These are phyloP conservation scores for Aspergillus sp. DNA, from an alignment of 2,329 filamentous ascomycete species.

Conservation along the genomic window DNA sequence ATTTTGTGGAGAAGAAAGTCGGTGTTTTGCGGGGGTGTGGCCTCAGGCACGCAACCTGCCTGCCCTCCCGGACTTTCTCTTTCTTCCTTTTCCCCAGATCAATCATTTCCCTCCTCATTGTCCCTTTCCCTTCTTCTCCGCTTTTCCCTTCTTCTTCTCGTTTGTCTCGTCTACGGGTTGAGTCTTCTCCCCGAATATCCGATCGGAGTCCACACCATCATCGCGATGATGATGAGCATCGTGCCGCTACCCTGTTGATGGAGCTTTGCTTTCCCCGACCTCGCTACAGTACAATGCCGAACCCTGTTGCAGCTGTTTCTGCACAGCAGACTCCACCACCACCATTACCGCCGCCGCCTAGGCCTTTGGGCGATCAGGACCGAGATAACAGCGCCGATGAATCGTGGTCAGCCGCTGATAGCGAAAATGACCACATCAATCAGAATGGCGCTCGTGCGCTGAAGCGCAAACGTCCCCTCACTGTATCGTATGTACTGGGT, in stretches of 20 bases:
- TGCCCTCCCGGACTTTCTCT: neutral
- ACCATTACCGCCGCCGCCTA: slow-evolving; percentile 9
- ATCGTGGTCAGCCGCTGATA: slow-evolving; percentile 35
- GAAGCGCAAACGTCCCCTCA: slow-evolving; percentile 39
- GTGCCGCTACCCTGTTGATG: slow-evolving; percentile 6
- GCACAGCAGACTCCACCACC: slow-evolving; percentile 22
- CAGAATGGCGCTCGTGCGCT: slow-evolving; percentile 30
- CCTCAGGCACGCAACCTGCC: slow-evolving; percentile 9
- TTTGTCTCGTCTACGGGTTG: neutral
- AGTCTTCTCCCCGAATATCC: neutral
- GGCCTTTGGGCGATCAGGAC: slow-evolving; percentile 22
- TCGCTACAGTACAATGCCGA: slow-evolving; percentile 38
- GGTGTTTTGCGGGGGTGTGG: slow-evolving; percentile 7
- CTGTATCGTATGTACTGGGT: slow-evolving; percentile 35
- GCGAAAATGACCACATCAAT: slow-evolving; percentile 29
- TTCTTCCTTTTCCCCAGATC: neutral
- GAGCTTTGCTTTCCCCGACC: slow-evolving; percentile 22
- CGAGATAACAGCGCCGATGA: slow-evolving; percentile 33
- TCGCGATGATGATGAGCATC: neutral
- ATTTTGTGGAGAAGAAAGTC: slow-evolving; percentile 1
- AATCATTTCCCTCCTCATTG: neutral
- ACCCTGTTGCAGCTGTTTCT: slow-evolving; percentile 22
- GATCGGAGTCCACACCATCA: neutral
- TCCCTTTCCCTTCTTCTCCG: slow-evolving; percentile 1
- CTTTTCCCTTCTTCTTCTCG: slow-evolving; percentile 1